Evolutionary conservation across 2,329 filamentous ascomycete genomes (phyloP).

Genomic region (Sclerotinia sclerotiorum): DNA sequence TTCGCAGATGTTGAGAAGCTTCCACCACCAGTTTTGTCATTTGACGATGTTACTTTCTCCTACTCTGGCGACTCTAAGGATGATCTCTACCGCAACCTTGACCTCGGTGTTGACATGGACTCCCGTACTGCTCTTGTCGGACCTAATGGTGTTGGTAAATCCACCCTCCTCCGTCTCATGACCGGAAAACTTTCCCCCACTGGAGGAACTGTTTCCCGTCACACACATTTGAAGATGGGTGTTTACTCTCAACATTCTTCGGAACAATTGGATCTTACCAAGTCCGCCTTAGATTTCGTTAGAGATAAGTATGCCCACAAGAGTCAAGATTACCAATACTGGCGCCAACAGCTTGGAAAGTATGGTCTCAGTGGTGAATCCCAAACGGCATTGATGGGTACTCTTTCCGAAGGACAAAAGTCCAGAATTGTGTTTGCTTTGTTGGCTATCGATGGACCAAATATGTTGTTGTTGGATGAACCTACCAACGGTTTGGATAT

Average conservation of each 20-base stretch:
- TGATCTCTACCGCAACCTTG: slow-evolving; percentile 93
- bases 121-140: slow-evolving; percentile 95
- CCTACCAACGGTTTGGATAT: slow-evolving; percentile 99
- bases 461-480: slow-evolving; percentile 98
- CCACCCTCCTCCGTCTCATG: slow-evolving; percentile 92
- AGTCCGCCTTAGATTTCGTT: slow-evolving; percentile 96
- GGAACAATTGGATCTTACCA: slow-evolving; percentile 96
- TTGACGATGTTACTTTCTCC: slow-evolving; percentile 96
- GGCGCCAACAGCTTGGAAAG: slow-evolving; percentile 93
- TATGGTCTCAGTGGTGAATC: slow-evolving; percentile 92
- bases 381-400: slow-evolving; percentile 97
- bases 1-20: slow-evolving; percentile 99
- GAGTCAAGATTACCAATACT: slow-evolving; percentile 98
- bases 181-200: slow-evolving; percentile 91
- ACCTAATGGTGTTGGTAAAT: slow-evolving; percentile 99
- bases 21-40: slow-evolving; percentile 93
- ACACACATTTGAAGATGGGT: slow-evolving; percentile 98
- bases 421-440: slow-evolving; percentile 97
- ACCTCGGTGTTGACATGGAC: slow-evolving; percentile 99
- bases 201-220: slow-evolving; percentile 75
- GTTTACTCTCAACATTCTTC: slow-evolving; percentile 98
- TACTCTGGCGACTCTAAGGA: slow-evolving; percentile 89
- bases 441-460: slow-evolving; percentile 89
- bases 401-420: slow-evolving; percentile 96
- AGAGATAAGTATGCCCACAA: slow-evolving; percentile 88